These are phyloP conservation scores for Eucalyptus polyanthemos DNA, from an alignment of 345 rosid genomes.

Conservation along the genomic window DNA sequence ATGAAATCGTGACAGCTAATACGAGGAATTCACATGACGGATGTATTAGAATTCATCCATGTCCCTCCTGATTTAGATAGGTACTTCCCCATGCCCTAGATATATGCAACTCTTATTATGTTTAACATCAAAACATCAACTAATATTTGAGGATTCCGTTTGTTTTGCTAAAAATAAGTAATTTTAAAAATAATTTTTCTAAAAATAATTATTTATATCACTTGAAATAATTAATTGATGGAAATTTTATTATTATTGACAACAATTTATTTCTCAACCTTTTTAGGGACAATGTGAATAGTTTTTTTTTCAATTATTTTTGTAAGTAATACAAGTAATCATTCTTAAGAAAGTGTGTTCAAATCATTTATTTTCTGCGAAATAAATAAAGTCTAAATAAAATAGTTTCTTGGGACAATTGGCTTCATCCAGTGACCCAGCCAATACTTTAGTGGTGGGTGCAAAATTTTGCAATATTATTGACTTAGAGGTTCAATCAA, in stretches of 20 bases:
- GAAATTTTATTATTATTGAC: neutral
- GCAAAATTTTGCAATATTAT: neutral
- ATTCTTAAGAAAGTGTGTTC: neutral
- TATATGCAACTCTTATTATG: neutral
- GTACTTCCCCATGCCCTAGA: neutral
- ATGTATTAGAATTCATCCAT: neutral
- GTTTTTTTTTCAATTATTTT: neutral
- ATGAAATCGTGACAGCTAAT: neutral
- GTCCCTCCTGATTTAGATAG: neutral
- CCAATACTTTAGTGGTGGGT: neutral
- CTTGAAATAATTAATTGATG: neutral
- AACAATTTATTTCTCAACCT: neutral
- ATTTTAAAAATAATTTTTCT: neutral
- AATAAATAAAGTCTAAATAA: neutral
- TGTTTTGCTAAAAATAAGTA: neutral
- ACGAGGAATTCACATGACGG: neutral
- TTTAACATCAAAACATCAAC: neutral
- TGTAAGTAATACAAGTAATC: neutral
- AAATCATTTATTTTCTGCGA: neutral
- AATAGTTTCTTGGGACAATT: neutral
- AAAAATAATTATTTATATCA: neutral
- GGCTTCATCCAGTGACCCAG: neutral
- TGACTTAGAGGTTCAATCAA: neutral
- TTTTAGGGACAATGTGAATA: neutral
- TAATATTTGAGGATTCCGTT: neutral